Base-by-base conservation (phyloP, 108 stramenopile species). In the Fistulifera pelliculosa region DNA sequence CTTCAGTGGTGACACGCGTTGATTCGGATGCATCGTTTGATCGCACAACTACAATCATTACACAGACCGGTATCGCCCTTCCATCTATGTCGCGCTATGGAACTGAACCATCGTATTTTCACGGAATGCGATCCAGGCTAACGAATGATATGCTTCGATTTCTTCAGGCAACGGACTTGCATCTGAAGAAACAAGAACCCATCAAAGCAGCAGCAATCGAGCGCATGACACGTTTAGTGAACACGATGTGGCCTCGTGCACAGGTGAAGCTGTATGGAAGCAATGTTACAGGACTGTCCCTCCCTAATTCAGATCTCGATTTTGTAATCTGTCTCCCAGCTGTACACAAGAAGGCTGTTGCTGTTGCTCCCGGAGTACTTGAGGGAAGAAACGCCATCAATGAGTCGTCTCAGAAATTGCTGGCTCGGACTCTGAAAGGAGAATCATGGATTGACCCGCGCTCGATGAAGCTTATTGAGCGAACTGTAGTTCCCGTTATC, bases 311-410 rank as follows among this genome's bases (percentile, higher is more conserved):
- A 26, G 94, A 96, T 59, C 66, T 96, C 40, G 94, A 96, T 53
- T 93, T 96, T 58, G 87, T 96, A 15, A 91, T 96, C 16, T 91
- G 89, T 52, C 78, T 96, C 28, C 94, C 94, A 25, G 83, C 83
- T 23, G 88, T 90, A n/a, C 93, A 93, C 64, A 87, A 87, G 55
- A 87, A 90, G 49, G 87, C 84, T 13, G 86, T 82, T 18, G 93
- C 95, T 25, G 70, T 71, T 38, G 79, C 93, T 11, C 93, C 95
- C 10, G 95, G 95, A 41, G 93, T 81, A 39, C 57, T 96, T 40
- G 95, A 96, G 70, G 93, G 95, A 39, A 68, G 95, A 62, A 96
- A 96, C 61, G 95, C 95, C 21, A 93, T 96, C 63, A 93, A 92
- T 57, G 93, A 94, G 61, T 79, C 85, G 0, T 85, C 81, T 41